phyloP scores from a whole-genome alignment of 495 filamentous ascomycete genomes.

The Hypomontagnella monticulosa region DNA sequence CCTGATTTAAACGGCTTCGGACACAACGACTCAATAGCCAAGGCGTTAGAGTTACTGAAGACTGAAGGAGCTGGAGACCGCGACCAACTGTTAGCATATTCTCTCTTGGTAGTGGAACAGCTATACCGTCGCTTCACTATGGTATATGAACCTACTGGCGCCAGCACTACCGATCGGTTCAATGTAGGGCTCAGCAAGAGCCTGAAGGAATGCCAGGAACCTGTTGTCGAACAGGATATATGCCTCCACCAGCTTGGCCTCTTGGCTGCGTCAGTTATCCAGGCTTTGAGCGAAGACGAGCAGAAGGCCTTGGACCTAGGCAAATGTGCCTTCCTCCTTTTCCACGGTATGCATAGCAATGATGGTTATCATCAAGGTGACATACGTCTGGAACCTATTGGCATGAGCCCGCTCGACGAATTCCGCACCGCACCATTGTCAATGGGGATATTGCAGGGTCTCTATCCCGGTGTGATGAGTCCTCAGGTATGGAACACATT shows the following conservation, averaged over 20 bases:
- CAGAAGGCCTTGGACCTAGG: constrained; percentile 41
- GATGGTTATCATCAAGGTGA: not conserved
- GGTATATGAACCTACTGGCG: not conserved
- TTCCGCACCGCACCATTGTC: constrained; percentile 46
- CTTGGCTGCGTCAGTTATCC: constrained; percentile 41
- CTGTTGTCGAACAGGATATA: constrained; percentile 29
- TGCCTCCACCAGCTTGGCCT: constrained; percentile 41
- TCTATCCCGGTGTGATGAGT: constrained; percentile 51
- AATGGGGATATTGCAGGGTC: constrained; percentile 56
- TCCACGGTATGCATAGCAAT: constrained; percentile 17
- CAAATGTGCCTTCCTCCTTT: constrained; percentile 49
- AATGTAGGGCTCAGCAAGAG: constrained; percentile 22
- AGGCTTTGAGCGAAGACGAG: constrained; percentile 36
- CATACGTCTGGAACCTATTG: not conserved
- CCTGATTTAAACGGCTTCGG: constrained; percentile 19
- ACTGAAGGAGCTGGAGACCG: not conserved
- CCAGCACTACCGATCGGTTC: not conserved
- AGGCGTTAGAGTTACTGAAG: constrained; percentile 9
- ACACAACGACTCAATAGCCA: not conserved
- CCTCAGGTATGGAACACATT: constrained; percentile 46
- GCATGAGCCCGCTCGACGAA: constrained; percentile 27
- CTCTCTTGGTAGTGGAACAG: constrained; percentile 39
- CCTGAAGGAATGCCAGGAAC: not conserved
- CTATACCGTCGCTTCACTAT: constrained; percentile 44
- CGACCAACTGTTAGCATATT: constrained; percentile 33